phyloP scores from a whole-genome alignment of 768 basidiomycete genomes.

The Lactarius psammicola region DNA sequence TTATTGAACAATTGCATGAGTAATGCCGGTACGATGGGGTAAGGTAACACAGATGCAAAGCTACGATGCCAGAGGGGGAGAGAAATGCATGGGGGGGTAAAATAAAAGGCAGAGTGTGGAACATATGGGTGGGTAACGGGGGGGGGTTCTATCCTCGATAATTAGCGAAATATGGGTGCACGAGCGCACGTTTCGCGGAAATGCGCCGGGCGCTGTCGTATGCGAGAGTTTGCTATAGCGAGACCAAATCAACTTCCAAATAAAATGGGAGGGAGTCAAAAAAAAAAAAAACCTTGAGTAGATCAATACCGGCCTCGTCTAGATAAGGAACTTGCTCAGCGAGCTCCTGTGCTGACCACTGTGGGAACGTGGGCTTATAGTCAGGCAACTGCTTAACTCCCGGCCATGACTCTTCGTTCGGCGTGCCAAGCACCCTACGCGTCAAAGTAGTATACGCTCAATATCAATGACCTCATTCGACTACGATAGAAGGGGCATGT shows the following conservation, averaged over 20 bases:
- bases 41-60: conserved; percentile 27
- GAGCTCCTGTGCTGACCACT: conserved; percentile 84
- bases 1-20: conserved; percentile 28
- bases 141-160: conserved; percentile 33
- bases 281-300: conserved; percentile 58
- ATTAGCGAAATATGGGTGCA: conserved; percentile 53
- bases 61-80: conserved; percentile 18
- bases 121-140: background rate
- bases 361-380: conserved; percentile 96
- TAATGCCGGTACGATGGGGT: conserved; percentile 22
- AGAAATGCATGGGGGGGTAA: conserved; percentile 19
- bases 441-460: background rate
- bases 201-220: conserved; percentile 93
- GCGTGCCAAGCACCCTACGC: conserved; percentile 81
- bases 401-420: conserved; percentile 88
- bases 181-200: conserved; percentile 68
- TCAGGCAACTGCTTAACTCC: conserved; percentile 86
- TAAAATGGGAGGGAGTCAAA: background rate
- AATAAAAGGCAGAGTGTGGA: background rate
- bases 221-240: conserved; percentile 45
- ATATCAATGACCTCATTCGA: background rate
- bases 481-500: background rate
- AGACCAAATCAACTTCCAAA: background rate
- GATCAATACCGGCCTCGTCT: conserved; percentile 75
- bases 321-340: conserved; percentile 61